phyloP scores from a whole-genome alignment of 2,329 filamentous ascomycete genomes.

The Fusarium neocosmosporiellum region DNA sequence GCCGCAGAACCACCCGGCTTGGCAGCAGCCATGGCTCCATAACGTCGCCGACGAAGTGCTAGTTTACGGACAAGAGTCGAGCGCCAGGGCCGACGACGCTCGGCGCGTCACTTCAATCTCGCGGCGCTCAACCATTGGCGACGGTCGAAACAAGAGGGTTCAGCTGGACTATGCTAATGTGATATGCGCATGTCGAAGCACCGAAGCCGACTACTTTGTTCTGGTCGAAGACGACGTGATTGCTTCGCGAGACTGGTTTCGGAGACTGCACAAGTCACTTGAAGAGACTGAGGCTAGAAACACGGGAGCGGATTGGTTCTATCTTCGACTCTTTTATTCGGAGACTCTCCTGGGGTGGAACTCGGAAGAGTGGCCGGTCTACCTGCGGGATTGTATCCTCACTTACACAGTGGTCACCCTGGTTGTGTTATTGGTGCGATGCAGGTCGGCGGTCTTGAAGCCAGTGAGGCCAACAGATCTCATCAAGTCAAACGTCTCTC shows the following conservation, averaged over 20 bases:
- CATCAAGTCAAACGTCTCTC: background rate
- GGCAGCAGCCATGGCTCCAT: constrained; percentile 44
- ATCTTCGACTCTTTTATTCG: constrained; percentile 50
- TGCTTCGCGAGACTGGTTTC: constrained; percentile 47
- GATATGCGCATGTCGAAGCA: constrained; percentile 38
- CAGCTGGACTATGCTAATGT: constrained; percentile 44
- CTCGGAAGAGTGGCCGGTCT: constrained; percentile 46
- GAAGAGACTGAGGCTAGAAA: constrained; percentile 31
- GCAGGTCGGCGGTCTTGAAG: constrained; percentile 13
- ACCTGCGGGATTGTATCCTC: constrained; percentile 32
- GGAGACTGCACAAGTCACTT: constrained; percentile 34
- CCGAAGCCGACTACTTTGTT: constrained; percentile 42
- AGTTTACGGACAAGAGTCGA: constrained; percentile 35
- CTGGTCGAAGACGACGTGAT: constrained; percentile 50
- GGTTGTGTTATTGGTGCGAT: constrained; percentile 21
- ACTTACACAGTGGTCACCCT: constrained; percentile 31
- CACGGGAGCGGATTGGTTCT: constrained; percentile 43
- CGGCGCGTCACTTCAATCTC: constrained; percentile 19
- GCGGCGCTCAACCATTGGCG: constrained; percentile 14
- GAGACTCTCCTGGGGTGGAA: constrained; percentile 52
- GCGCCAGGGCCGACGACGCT: background rate
- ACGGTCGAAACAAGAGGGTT: constrained; percentile 40
- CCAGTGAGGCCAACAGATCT: constrained; percentile 17
- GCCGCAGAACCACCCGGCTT: constrained; percentile 42
- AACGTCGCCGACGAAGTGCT: constrained; percentile 45